Base-by-base conservation (phyloP, 768 basidiomycete species). In the Termitomyces sp. region DNA sequence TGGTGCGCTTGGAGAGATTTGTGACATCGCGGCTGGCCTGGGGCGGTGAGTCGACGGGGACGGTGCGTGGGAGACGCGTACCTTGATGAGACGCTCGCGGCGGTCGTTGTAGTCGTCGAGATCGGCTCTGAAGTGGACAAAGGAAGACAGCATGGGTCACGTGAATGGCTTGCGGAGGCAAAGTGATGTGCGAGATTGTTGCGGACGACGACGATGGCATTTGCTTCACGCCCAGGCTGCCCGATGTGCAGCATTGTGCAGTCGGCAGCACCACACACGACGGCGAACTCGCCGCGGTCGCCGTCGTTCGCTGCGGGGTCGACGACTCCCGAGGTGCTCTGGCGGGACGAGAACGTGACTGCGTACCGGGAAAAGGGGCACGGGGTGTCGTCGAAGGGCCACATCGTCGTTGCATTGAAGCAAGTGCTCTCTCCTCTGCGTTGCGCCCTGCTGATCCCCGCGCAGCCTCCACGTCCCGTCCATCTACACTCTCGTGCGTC, bases 51-150 rank as follows among this genome's bases (percentile, higher is more conserved):
- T 17, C 12, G 11, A 10, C 42, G 41, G 17, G 15, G 35, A 30
- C 46, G 9, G 21, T 48, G 35, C 19, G 43, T 10, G 41, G 30
- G 7, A 26, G 64, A 33, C 15, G 51, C 47, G 42, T 49, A 90
- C 85, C 83, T 98, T 97, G 68, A 97, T 94, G 62, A 98, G 79
- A 19, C 89, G 80, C 67, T 99, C 97, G 50, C 94, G 77, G 57
- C 87, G 78, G 69, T 98, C 95, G 68, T 95, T 85, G 70, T 90
- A 78, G 33, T 85, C 82, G 73, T 96, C 94, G 37, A 95, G 75
- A 52, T 90, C 81, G 46, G 76, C 77, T 62, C 88, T 81, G 72
- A 89, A 93, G 14, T 61, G 59, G 41, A 81, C 73, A 66, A 94
- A 94, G 35, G 69, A 60, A 12, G 61, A 58, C 31, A 56, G 50